Conservation (phyloP, 2,329 filamentous ascomycete species). For the Epichloe aotearoae region DNA sequence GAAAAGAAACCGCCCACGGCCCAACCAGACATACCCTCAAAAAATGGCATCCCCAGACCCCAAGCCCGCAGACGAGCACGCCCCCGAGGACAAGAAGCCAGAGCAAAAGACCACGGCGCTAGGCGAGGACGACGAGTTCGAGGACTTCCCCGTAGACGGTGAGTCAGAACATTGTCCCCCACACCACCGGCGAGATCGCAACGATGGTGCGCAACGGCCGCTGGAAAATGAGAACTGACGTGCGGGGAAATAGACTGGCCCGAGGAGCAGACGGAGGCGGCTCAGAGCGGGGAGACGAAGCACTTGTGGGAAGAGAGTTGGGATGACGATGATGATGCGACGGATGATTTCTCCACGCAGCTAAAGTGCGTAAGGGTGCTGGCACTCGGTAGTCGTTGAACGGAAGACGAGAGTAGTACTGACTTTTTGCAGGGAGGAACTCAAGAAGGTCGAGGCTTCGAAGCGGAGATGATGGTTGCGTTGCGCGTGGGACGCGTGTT, state of each 20-base stretch:
- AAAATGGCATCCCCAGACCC: slow-evolving; percentile 9
- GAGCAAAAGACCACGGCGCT: slow-evolving; percentile 49
- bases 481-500: background rate
- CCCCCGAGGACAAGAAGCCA: slow-evolving; percentile 16
- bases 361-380: slow-evolving; percentile 49
- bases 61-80: slow-evolving; percentile 19
- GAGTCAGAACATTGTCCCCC: slow-evolving; percentile 11
- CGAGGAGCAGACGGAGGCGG: slow-evolving; percentile 78
- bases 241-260: slow-evolving; percentile 60
- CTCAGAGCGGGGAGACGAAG: slow-evolving; percentile 50
- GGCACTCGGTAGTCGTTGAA: slow-evolving; percentile 18
- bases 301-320: slow-evolving; percentile 99
- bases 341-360: slow-evolving; percentile 90
- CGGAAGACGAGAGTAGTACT: slow-evolving; percentile 2
- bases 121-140: slow-evolving; percentile 97
- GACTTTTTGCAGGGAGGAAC: slow-evolving; percentile 53
- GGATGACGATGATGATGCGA: slow-evolving; percentile 97
- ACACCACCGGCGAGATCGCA: too few species aligned
- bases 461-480: slow-evolving; percentile 40
- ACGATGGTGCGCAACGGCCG: background rate
- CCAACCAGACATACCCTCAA: background rate
- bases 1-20: background rate
- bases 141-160: slow-evolving; percentile 97
- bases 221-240: background rate
- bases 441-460: slow-evolving; percentile 80